Evolutionary conservation across 2,329 filamentous ascomycete genomes (phyloP).

Genomic region (Triangularia verruculosa): DNA sequence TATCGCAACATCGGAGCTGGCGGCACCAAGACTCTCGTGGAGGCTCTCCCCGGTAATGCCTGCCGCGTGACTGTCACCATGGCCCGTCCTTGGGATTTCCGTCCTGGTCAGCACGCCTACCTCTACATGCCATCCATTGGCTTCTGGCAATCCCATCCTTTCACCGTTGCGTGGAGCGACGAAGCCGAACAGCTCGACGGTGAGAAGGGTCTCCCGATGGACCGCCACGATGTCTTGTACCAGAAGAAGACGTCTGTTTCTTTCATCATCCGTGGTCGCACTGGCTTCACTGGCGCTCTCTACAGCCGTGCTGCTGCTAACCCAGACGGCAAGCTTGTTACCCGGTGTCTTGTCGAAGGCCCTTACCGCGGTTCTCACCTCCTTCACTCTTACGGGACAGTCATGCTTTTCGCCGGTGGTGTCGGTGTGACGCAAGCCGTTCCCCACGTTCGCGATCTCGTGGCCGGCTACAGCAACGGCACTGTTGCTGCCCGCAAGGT

Average conservation of each 20-base stretch:
- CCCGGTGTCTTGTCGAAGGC: constrained; percentile 68
- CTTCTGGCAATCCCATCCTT: constrained; percentile 73
- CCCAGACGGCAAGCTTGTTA: constrained; percentile 59
- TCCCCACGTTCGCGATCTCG: constrained; percentile 69
- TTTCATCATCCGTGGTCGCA: constrained; percentile 70
- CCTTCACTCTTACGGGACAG: constrained; percentile 73
- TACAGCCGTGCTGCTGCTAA: constrained; percentile 64
- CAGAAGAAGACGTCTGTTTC: constrained; percentile 65
- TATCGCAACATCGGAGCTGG: constrained; percentile 66
- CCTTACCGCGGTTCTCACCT: constrained; percentile 72
- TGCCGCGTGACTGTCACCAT: constrained; percentile 70
- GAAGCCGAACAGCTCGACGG: constrained; percentile 51
- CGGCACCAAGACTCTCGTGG: constrained; percentile 66
- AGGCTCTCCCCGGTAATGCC: constrained; percentile 73
- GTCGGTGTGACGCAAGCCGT: constrained; percentile 80
- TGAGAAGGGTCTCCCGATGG: constrained; percentile 56
- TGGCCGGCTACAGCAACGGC: constrained; percentile 64
- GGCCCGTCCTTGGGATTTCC: constrained; percentile 73
- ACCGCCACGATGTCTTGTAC: constrained; percentile 55
- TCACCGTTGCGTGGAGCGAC: constrained; percentile 76
- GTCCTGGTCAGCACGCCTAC: constrained; percentile 75
- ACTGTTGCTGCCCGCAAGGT: constrained; percentile 70
- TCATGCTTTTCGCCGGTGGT: constrained; percentile 75
- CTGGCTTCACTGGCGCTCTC: constrained; percentile 68
- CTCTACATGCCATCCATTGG: constrained; percentile 72